Conservation (phyloP, 768 basidiomycete species). For the Lactarius sp. region DNA sequence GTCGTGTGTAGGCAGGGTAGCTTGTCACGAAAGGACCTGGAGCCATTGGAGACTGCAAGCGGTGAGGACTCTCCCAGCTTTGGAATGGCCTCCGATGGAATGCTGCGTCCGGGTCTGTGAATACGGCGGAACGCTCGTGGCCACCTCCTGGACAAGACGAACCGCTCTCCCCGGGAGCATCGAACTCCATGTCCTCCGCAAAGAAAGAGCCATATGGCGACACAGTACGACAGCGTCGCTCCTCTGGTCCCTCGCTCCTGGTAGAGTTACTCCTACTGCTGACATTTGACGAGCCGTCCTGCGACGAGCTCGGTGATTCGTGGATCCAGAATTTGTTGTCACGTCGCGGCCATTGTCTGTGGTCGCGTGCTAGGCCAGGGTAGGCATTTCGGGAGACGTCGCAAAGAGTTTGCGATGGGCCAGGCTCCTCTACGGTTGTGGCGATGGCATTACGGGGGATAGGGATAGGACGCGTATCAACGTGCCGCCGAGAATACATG, state of each 20-base stretch:
- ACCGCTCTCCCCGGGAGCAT: background rate
- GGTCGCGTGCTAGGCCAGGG: background rate
- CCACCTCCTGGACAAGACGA: background rate
- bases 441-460: background rate
- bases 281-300: conserved; percentile 3
- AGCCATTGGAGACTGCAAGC: background rate
- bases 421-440: background rate
- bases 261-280: conserved; percentile 3
- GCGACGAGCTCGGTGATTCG: conserved; percentile 7
- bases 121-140: background rate
- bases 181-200: conserved; percentile 17
- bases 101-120: background rate
- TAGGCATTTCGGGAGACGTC: background rate
- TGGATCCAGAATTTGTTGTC: conserved; percentile 5
- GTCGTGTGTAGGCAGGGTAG: background rate
- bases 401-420: background rate
- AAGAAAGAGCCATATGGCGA: conserved; percentile 21
- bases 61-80: background rate
- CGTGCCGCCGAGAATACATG: background rate
- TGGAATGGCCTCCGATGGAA: background rate
- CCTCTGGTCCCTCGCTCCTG: background rate
- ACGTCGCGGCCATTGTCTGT: background rate
- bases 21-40: background rate
- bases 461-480: background rate
- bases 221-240: background rate